Evolutionary conservation across 345 rosid species (phyloP), one percentile per base, ranked within the genome.

Genomic region (Lagerstroemia speciosa): DNA sequence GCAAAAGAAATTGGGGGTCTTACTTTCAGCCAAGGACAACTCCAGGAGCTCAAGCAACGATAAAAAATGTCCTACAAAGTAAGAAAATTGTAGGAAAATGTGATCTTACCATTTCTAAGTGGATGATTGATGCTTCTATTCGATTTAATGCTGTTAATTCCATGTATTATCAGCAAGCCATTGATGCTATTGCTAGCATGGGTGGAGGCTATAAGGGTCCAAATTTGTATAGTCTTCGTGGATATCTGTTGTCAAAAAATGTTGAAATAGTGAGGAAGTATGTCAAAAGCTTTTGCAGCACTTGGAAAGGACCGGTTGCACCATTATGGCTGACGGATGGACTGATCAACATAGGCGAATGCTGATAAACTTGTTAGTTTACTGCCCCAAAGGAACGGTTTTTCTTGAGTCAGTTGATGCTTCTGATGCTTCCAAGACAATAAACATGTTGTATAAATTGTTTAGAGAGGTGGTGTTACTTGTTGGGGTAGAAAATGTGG

Each of bases 151-250:
- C 64, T 2, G 31, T 60, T 26, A n/a, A n/a, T n/a, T n/a, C n/a
- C n/a, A n/a, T n/a, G n/a, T n/a, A n/a, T n/a, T n/a, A n/a, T n/a
- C n/a, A 60, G 19, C 30, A 60, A 60, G 19, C 19, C 1, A 26
- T 60, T 8, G 64, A 60, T 29, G 64, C 33, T 26, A 29, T 60
- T 60, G 64, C 64, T n/a, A 26, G 64, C 33, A 60, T 60, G 64
- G 64, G 31, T 60, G 0, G 1, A 24, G 9, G 64, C 27, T 60
- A 60, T 60, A 60, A 60, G 17, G 30, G 64, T 9, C 31, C 64
- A 22, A 26, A 26, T 29, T 57, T 60, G 8, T 3, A 24, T 60
- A 32, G 27, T 27, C 17, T 60, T 60, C 33, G 10, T 26, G 64
- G 30, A 60, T 26, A 3, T 24, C 27, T 26, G 15, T 26, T 60